Conservation (phyloP, 768 basidiomycete genomes). For the Phylloporus sp. region DNA sequence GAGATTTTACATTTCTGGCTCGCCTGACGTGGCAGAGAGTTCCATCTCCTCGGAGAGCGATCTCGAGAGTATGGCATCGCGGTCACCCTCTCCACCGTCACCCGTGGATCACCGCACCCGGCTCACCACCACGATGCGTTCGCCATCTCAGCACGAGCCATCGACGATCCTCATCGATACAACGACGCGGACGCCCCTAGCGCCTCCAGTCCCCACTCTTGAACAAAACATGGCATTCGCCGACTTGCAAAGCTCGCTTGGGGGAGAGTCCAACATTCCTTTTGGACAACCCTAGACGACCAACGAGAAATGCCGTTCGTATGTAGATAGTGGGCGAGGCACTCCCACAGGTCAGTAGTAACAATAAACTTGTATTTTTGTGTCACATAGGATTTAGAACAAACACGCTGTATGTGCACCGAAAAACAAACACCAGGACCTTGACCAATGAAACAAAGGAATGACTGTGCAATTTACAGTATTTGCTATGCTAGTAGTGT, state of each 20-base stretch:
- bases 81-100: constrained; percentile 43
- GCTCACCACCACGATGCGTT: constrained; percentile 22
- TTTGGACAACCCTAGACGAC: constrained; percentile 9
- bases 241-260: constrained; percentile 49
- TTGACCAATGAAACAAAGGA: constrained; percentile 23
- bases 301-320: not conserved
- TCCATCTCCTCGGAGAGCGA: constrained; percentile 47
- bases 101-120: constrained; percentile 23
- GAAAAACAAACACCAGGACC: constrained; percentile 17
- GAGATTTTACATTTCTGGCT: constrained; percentile 48
- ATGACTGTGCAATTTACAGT: constrained; percentile 25
- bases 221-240: constrained; percentile 87
- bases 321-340: not conserved
- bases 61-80: constrained; percentile 47
- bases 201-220: constrained; percentile 58
- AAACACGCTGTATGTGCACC: constrained; percentile 20
- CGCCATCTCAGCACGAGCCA: constrained; percentile 28
- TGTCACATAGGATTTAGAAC: constrained; percentile 10
- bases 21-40: constrained; percentile 40
- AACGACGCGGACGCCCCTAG: constrained; percentile 36
- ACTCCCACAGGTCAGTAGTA: not conserved
- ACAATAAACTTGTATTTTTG: constrained; percentile 11
- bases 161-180: constrained; percentile 38
- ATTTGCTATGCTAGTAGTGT: constrained; percentile 23
- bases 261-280: constrained; percentile 24